Percentiles rank a stretch among this genome's conserved stretches.
Conservation (phyloP, 2,329 filamentous ascomycete genomes). For the Pestalotiopsis sp. region DNA sequence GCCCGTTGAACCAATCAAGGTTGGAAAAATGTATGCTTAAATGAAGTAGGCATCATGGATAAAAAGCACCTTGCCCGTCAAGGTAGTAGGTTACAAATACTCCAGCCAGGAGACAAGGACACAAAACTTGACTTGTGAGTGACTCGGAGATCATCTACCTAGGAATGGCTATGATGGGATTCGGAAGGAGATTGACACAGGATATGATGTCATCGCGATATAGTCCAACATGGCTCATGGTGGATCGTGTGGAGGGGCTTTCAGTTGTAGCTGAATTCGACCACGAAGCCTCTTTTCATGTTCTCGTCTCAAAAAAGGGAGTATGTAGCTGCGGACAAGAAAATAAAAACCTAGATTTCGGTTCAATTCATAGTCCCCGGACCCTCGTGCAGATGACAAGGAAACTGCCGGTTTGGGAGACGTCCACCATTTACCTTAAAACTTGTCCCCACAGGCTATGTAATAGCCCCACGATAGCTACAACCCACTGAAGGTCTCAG, state of each 20-base stretch:
- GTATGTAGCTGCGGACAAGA: too few relatives aligned
- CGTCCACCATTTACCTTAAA: neutral
- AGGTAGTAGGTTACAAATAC: neutral
- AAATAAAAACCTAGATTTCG: too few relatives aligned
- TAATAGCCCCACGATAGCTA: conserved; percentile 8
- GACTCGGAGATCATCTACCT: too few relatives aligned
- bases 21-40: neutral
- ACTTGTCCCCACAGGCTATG: neutral
- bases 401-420: neutral
- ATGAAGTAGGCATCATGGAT: neutral
- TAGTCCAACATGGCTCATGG: neutral
- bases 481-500: conserved; percentile 3
- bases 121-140: too few relatives aligned
- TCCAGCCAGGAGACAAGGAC: neutral
- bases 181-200: neutral
- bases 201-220: neutral
- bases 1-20: neutral
- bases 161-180: too few relatives aligned
- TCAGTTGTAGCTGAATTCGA: neutral
- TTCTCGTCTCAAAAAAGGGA: too few relatives aligned
- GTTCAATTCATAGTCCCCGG: too few relatives aligned
- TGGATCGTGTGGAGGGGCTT: neutral
- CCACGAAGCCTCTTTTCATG: too few relatives aligned
- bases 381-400: too few relatives aligned
- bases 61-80: neutral